These are phyloP conservation scores for Quercus suber DNA, from an alignment of 306 rosid species.

Conservation along the genomic window DNA sequence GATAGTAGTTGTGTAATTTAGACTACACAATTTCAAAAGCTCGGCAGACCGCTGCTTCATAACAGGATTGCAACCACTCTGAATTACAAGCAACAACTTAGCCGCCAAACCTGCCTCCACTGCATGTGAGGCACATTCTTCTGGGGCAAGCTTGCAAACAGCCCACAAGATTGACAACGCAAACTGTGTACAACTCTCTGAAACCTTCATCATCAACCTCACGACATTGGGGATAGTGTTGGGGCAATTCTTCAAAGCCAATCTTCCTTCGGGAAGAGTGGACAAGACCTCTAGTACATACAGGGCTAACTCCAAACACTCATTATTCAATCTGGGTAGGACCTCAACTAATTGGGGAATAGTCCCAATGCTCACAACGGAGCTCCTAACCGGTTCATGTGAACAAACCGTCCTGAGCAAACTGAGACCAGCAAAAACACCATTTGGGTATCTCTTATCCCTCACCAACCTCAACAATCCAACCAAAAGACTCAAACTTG, in stretches of 20 bases:
- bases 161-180: constrained; percentile 70
- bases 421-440: constrained; percentile 54
- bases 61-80: constrained; percentile 72
- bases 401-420: constrained; percentile 49
- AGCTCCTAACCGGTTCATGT: constrained; percentile 40
- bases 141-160: constrained; percentile 71
- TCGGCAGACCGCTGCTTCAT: constrained; percentile 68
- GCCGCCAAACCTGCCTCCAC: constrained; percentile 84
- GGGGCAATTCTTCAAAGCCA: constrained; percentile 71
- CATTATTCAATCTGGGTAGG: constrained; percentile 46
- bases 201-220: constrained; percentile 67
- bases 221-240: constrained; percentile 58
- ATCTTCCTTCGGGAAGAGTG: constrained; percentile 52
- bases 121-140: constrained; percentile 63
- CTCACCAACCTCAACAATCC: constrained; percentile 64
- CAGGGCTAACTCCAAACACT: constrained; percentile 60
- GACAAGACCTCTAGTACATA: constrained; percentile 54
- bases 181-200: constrained; percentile 67
- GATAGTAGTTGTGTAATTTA: constrained; percentile 58
- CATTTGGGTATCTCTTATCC: constrained; percentile 58
- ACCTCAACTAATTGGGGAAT: constrained; percentile 61
- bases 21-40: constrained; percentile 72
- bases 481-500: constrained; percentile 69
- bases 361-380: constrained; percentile 59
- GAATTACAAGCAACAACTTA: constrained; percentile 72